These are phyloP conservation scores for Cicer pinnatifidum DNA, from an alignment of 306 rosid genomes.

Conservation along the genomic window DNA sequence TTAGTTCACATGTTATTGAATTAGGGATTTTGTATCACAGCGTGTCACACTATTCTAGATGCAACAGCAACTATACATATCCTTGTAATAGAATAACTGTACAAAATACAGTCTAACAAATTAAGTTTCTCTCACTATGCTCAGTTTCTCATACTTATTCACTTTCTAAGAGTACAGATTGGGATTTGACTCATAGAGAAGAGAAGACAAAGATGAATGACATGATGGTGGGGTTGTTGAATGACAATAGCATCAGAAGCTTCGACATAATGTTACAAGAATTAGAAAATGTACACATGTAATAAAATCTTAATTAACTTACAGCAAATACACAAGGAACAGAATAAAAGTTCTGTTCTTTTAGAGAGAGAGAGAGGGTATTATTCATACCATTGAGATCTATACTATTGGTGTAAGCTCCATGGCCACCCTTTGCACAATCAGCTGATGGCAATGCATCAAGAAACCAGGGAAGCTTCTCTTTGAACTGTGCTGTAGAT, in stretches of 20 bases:
- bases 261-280: slow-evolving; percentile 25
- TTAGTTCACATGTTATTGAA: not conserved
- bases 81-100: not conserved
- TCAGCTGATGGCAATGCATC: slow-evolving; percentile 96
- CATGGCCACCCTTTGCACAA: slow-evolving; percentile 99
- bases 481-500: slow-evolving; percentile 81
- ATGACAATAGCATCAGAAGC: slow-evolving; percentile 4
- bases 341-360: slow-evolving; percentile 33
- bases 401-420: slow-evolving; percentile 96
- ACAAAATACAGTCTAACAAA: not conserved
- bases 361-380: not conserved
- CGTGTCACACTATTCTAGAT: slow-evolving; percentile 4
- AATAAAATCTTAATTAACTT: slow-evolving; percentile 19
- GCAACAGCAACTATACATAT: slow-evolving; percentile 7
- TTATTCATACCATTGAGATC: slow-evolving; percentile 76
- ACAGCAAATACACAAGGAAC: slow-evolving; percentile 29
- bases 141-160: slow-evolving; percentile 6
- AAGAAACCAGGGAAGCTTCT: slow-evolving; percentile 99
- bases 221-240: not conserved
- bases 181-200: slow-evolving; percentile 19
- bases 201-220: slow-evolving; percentile 10
- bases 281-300: slow-evolving; percentile 18
- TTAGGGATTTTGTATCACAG: slow-evolving; percentile 20
- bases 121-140: slow-evolving; percentile 20
- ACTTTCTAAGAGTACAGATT: not conserved